Evolutionary conservation across 1,284 basidiomycete genomes (phyloP).

Genomic region (Papiliotrema nemorosa): DNA sequence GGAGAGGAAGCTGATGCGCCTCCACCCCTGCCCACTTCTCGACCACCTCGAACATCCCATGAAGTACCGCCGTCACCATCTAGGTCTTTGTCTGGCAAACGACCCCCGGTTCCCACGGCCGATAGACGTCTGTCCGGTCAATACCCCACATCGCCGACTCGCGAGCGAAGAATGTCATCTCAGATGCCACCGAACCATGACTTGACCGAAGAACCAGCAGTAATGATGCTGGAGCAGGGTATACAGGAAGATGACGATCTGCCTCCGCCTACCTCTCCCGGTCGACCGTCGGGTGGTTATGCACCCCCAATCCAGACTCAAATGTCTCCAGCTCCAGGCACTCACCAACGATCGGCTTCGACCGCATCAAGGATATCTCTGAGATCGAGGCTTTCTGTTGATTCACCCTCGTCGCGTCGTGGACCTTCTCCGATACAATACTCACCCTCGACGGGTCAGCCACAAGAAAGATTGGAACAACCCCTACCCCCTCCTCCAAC

Average conservation of each 20-base stretch:
- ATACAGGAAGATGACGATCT: constrained; percentile 5
- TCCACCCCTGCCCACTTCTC: constrained; percentile 17
- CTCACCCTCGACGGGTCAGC: background rate
- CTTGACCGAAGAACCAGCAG: constrained; percentile 22
- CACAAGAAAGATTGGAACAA: background rate
- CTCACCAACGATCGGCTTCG: constrained; percentile 21
- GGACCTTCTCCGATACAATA: background rate
- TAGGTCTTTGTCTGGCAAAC: constrained; percentile 7
- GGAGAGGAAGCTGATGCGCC: constrained; percentile 16
- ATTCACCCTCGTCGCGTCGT: background rate
- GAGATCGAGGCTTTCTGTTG: background rate
- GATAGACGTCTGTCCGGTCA: background rate
- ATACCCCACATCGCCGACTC: constrained; percentile 4
- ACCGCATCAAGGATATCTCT: constrained; percentile 12
- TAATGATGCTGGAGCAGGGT: constrained; percentile 17
- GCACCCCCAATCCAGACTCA: constrained; percentile 4
- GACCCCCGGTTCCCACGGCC: constrained; percentile 12
- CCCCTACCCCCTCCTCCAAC: constrained; percentile 3
- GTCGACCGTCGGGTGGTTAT: constrained; percentile 3
- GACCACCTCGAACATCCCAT: constrained; percentile 6
- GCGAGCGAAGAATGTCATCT: constrained; percentile 5
- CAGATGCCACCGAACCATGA: background rate
- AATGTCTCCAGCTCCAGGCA: constrained; percentile 5
- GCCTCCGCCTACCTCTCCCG: constrained; percentile 26
- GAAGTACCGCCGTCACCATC: constrained; percentile 12